These are phyloP conservation scores for Lagenidium giganteum DNA, from an alignment of 352 stramenopile genomes.

Conservation along the genomic window DNA sequence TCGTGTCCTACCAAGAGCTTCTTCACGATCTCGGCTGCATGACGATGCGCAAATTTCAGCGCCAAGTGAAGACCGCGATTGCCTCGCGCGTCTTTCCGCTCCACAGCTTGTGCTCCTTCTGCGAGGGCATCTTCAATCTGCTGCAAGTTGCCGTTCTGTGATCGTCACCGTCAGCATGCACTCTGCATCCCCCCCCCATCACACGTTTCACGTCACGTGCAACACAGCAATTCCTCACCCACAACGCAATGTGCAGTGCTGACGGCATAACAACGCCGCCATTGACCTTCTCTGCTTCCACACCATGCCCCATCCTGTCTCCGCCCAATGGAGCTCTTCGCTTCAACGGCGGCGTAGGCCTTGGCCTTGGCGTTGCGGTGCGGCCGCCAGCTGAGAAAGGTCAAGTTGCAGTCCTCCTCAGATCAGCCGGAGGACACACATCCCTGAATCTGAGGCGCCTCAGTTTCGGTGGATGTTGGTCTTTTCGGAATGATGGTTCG, in stretches of 20 bases:
- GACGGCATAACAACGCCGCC: constrained; percentile 24
- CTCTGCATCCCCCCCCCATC: background rate
- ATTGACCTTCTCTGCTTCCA: too few species aligned
- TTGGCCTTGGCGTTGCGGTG: too few species aligned
- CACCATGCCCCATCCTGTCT: too few species aligned
- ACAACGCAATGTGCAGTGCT: constrained; percentile 53
- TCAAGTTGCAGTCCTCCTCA: too few species aligned
- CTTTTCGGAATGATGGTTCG: too few species aligned
- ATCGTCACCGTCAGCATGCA: background rate
- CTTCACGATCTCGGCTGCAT: constrained; percentile 48
- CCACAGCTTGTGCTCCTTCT: constrained; percentile 23
- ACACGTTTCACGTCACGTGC: background rate
- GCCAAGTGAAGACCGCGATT: constrained; percentile 63
- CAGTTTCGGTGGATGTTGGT: too few species aligned
- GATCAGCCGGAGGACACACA: too few species aligned
- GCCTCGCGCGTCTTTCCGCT: constrained; percentile 44
- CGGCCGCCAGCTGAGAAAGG: too few species aligned
- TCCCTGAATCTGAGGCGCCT: too few species aligned
- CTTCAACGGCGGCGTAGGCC: too few species aligned
- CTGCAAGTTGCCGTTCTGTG: constrained; percentile 49
- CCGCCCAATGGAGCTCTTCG: too few species aligned
- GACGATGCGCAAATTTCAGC: constrained; percentile 61
- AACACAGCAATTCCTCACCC: constrained; percentile 37
- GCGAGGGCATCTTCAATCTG: constrained; percentile 40
- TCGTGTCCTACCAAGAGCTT: constrained; percentile 31